Conservation (phyloP, 2,329 filamentous ascomycete genomes). For the Aspergillus spinulosporus region DNA sequence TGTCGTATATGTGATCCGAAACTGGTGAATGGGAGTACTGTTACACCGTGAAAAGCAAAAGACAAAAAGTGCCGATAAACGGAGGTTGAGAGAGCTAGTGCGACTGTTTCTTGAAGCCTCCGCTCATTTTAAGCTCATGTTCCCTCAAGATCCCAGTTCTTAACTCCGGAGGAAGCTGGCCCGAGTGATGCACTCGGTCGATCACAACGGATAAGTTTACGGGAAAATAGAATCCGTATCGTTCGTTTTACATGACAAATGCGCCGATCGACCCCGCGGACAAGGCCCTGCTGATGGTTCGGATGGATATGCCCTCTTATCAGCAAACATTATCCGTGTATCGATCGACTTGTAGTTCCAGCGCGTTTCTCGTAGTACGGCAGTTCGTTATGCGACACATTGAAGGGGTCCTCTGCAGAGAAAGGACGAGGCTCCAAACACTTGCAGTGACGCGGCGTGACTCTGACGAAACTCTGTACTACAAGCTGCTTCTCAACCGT, state of each 20-base stretch:
- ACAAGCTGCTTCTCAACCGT: background rate
- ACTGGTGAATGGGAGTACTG: background rate
- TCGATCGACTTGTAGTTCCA: background rate
- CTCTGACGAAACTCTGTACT: background rate
- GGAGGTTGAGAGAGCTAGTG: constrained; percentile 7
- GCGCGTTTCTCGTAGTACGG: background rate
- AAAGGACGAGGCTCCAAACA: background rate
- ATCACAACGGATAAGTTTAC: constrained; percentile 18
- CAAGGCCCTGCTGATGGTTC: constrained; percentile 23
- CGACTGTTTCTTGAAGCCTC: background rate
- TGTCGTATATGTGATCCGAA: background rate
- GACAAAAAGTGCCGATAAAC: constrained; percentile 10
- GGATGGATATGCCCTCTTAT: background rate
- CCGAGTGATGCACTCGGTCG: constrained; percentile 12
- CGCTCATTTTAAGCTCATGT: background rate
- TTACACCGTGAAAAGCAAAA: background rate
- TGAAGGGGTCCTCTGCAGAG: background rate
- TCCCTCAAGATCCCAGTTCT: background rate
- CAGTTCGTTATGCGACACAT: background rate
- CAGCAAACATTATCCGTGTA: background rate
- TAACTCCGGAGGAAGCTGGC: constrained; percentile 26
- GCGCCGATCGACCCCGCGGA: constrained; percentile 37
- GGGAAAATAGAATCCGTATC: constrained; percentile 42
- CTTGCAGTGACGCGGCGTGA: background rate
- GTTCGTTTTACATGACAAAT: constrained; percentile 34